A percentile compares a stretch with the other conserved stretches of the same genome.
phyloP scores from a whole-genome alignment of 2,329 filamentous ascomycete species.

The Calonectria ilicicola region DNA sequence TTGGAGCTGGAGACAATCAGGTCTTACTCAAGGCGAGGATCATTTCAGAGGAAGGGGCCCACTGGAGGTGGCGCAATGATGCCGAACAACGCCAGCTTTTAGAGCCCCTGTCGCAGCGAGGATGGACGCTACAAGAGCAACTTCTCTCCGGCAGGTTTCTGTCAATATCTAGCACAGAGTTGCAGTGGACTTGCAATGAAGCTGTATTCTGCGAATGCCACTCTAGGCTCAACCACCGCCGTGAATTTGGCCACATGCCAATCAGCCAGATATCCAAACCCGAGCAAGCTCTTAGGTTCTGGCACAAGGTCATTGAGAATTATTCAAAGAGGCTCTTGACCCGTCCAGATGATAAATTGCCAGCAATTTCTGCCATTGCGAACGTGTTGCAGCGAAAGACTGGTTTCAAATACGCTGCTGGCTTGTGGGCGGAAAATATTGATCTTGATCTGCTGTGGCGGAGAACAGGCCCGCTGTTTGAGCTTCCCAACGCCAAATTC shows the following conservation, averaged over 20 bases:
- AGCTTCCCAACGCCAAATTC: conserved; percentile 7
- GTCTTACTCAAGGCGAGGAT: not conserved
- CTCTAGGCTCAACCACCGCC: conserved; percentile 37
- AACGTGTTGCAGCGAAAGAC: conserved; percentile 34
- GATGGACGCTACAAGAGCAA: conserved; percentile 36
- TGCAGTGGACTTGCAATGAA: conserved; percentile 35
- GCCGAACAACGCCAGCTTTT: conserved; percentile 18
- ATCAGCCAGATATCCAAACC: conserved; percentile 23
- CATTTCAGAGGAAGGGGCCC: conserved; percentile 28
- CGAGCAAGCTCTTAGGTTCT: conserved; percentile 39
- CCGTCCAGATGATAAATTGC: conserved; percentile 39
- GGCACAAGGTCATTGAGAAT: conserved; percentile 44
- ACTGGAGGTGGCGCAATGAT: conserved; percentile 29
- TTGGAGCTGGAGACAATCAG: not conserved
- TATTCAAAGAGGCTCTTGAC: conserved; percentile 42
- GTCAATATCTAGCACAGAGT: conserved; percentile 27
- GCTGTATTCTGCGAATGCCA: conserved; percentile 39
- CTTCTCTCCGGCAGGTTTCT: conserved; percentile 29
- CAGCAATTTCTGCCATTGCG: conserved; percentile 46
- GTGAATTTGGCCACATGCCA: conserved; percentile 34
- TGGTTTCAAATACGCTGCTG: conserved; percentile 42
- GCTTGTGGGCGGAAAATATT: conserved; percentile 44
- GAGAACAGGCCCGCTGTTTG: not conserved
- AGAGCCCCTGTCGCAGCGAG: conserved; percentile 29
- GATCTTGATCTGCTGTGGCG: conserved; percentile 39